Evolutionary conservation across 352 stramenopile genomes (phyloP), one percentile per base, ranked within the genome.

Genomic region (Stramenopiles sp.): DNA sequence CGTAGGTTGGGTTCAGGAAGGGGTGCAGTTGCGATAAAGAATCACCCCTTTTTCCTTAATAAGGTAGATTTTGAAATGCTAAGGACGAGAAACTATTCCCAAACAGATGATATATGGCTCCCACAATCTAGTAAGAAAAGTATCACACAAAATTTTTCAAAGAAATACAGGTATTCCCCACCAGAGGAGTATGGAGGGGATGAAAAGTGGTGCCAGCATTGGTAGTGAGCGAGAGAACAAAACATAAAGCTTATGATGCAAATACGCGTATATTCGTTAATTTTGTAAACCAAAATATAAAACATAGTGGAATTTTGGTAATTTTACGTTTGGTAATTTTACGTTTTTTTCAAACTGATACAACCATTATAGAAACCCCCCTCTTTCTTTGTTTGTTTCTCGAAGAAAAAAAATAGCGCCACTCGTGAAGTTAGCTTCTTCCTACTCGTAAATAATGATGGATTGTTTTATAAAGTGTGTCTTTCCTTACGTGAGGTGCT

Each of bases 141-240:
- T 14, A 8, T 33, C 8, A 78, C 22, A 14, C 4, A 78, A 14
- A 31, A 78, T 14, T 78, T 78, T 78, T 14, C 4, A 8, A 78
- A 78, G 14, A 78, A 78, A 33, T 33, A 33, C 8, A 4, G 71
- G 14, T 78, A 78, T 33, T 8, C 4, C 4, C 4, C 71, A 33
- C 71, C 71, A 78, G 31, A 78, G 31, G 71, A 78, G 22, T 78
- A 78, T 33, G 31, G 8, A 14, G 71, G 71, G 4, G 71, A 78
- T 33, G 22, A 78, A 14, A 78, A 31, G 4, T 78, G 71, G 71
- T 78, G 71, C 14, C 1, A 31, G 22, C 71, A 78, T 78, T 78
- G 71, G 71, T 78, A 14, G 14, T 14, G 1, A 78, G 1, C 8
- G 71, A 33, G 4, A 14, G 22, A 78, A 71, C 55, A 71, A 27